Evolutionary conservation across 352 stramenopile species (phyloP), one percentile per base, ranked within the genome.

Genomic region (Phytopythium montanum): DNA sequence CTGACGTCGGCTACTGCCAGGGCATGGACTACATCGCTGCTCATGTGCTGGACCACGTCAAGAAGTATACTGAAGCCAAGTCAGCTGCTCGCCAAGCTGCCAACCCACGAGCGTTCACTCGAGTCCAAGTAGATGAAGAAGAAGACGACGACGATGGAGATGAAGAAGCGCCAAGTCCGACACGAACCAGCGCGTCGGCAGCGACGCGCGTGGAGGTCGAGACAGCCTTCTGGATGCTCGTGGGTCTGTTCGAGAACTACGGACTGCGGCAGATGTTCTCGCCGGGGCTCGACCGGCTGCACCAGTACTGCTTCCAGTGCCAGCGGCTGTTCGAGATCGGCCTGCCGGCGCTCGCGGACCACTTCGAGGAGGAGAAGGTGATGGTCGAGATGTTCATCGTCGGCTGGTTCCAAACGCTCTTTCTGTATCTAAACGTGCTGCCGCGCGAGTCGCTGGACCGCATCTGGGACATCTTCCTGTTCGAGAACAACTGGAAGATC

Each of bases 11-110:
- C 6, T 95, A 95, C 60, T 95, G 86, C 56, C 86, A 95, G 63
- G 86, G 86, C 33, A 94, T 95, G 84, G 86, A 95, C 54, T 95
- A 95, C 61, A 89, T 95, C 57, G 80, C 82, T 16, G 86, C 85
- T 16, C 81, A 93, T 25, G 66, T 95, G 12, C 65, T 95, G 13
- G 80, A 94, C 59, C 80, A 91, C 26, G 83, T 93, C 21, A 95
- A 92, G 70, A 87, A 81, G 52, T 81, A 75, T 46, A 81, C 63
- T 12, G 70, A 85, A 33, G 75, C 72, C 3, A 71, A 72, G 29
- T 63, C 76, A 29, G 46, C 52, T 12, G 53, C 44, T 1, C 61
- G 61, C 0, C 42, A 64, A 14, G 45, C 39, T 13, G 31, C 21
- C 5, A 54, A 69, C 21, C 21, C 58, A 7, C 31, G 39, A 33